These are phyloP conservation scores for Colletotrichum sidae DNA, from an alignment of 2,329 filamentous ascomycete genomes.

Conservation along the genomic window DNA sequence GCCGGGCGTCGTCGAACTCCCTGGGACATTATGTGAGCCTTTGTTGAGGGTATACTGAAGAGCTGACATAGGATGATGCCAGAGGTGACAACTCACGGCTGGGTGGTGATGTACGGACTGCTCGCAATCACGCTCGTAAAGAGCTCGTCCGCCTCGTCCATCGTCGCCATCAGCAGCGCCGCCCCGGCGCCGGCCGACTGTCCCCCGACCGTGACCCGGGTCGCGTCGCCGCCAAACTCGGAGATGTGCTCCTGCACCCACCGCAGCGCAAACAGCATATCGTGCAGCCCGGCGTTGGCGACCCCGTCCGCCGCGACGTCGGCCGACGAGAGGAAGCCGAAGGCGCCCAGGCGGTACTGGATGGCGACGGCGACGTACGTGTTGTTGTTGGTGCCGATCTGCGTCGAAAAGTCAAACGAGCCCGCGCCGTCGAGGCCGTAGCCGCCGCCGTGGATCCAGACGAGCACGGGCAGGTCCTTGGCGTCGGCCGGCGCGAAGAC, in stretches of 20 bases:
- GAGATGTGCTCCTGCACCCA: conserved; percentile 39
- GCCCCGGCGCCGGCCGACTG: conserved; percentile 25
- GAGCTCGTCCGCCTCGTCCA: conserved; percentile 8
- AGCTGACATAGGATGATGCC: too few relatives aligned
- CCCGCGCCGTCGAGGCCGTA: conserved; percentile 27
- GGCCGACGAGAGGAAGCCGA: conserved; percentile 35
- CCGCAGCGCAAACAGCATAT: conserved; percentile 23
- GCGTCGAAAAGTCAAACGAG: conserved; percentile 11
- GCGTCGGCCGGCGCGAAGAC: conserved; percentile 43
- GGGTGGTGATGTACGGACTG: conserved; percentile 25
- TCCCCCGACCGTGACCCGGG: conserved; percentile 17
- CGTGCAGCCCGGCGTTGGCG: conserved; percentile 38
- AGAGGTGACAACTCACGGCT: conserved; percentile 9
- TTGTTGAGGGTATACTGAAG: not conserved
- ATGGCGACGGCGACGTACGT: conserved; percentile 20
- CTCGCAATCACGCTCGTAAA: conserved; percentile 19
- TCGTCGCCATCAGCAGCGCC: conserved; percentile 2
- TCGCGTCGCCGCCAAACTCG: conserved; percentile 38
- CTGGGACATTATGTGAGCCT: not conserved
- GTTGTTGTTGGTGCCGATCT: conserved; percentile 24
- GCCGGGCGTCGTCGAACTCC: conserved; percentile 4
- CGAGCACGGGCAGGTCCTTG: conserved; percentile 26
- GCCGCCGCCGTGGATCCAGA: conserved; percentile 39
- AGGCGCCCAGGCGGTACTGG: conserved; percentile 33
- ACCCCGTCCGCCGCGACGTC: conserved; percentile 32